Conservation (phyloP, 805 yeast genomes). For the Saturnispora besseyi region DNA sequence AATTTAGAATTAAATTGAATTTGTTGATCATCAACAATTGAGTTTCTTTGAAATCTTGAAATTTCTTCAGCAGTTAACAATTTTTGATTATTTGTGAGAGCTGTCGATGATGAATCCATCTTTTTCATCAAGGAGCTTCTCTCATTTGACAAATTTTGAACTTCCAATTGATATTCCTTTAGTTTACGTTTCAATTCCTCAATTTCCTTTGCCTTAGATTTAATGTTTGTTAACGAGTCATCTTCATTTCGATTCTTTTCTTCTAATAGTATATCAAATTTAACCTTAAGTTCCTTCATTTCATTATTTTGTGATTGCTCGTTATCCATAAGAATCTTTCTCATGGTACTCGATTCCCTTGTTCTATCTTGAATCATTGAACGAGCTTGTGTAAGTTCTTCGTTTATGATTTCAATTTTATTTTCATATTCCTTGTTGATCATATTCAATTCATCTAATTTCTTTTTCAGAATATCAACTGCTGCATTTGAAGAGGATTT, state of each 20-base stretch:
- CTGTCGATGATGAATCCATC: slow-evolving; percentile 1
- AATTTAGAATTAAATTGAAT: slow-evolving; percentile 15
- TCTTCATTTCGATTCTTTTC: slow-evolving; percentile 55
- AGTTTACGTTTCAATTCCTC: slow-evolving; percentile 50
- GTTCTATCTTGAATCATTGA: slow-evolving; percentile 70
- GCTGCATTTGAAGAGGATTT: slow-evolving; percentile 29
- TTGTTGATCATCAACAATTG: slow-evolving; percentile 1
- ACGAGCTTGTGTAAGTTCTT: slow-evolving; percentile 71
- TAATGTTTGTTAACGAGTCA: slow-evolving; percentile 38
- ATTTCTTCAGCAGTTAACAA: not conserved
- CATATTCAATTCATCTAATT: slow-evolving; percentile 63
- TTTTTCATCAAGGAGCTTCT: slow-evolving; percentile 8
- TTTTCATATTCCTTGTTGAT: slow-evolving; percentile 56
- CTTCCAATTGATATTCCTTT: slow-evolving; percentile 23
- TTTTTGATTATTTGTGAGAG: not conserved
- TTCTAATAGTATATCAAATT: slow-evolving; percentile 42
- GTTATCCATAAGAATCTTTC: slow-evolving; percentile 57
- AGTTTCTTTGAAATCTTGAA: not conserved
- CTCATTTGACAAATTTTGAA: slow-evolving; percentile 10
- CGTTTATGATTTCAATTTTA: slow-evolving; percentile 61
- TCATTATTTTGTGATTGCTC: slow-evolving; percentile 49
- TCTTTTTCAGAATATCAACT: slow-evolving; percentile 46
- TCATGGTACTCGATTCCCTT: slow-evolving; percentile 65
- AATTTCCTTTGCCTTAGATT: slow-evolving; percentile 54
- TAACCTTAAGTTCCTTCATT: slow-evolving; percentile 46